Evolutionary conservation across 164 flowering plant species (phyloP), one percentile per base, ranked within the genome.

Genomic region (Kalanchoe fedtschenkoi): DNA sequence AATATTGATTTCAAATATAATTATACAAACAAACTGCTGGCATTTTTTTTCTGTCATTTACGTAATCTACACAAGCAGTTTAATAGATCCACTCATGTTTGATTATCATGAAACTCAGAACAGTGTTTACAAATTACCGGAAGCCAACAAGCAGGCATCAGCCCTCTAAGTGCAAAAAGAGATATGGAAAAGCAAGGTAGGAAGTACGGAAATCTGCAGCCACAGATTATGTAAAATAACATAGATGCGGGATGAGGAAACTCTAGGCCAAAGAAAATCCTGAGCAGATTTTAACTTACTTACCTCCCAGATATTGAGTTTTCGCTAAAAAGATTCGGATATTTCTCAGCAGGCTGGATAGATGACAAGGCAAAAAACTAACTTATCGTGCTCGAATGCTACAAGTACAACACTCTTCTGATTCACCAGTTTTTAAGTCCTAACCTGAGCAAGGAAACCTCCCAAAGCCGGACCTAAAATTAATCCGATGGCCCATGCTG

Each of bases 401-500:
- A 47, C 14, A 47, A 47, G 30, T 14, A 47, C 0, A 47, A 47
- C 14, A 11, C 14, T 47, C 0, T 47, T 24, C 24, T 10, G 24
- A 1, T 6, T 47, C 2, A 0, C 14, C 15, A 21, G 29, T 22
- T 42, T 2, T 11, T 24, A n/a, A n/a, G n/a, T 2, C 21, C 28
- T 19, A 19, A 71, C 74, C 74, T 65, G 75, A 13, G 75, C 68
- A n/a, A 72, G 68, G 38, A 61, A 72, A 19, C 75, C 75, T 56
- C 75, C 75, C 38, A 72, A n/a, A 60, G 75, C 68, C 4, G 75
- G 75, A 17, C 75, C 75, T 32, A 72, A 37, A 17, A 77, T 58
- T 46, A 77, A 34, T 55, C 78, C 78, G 24, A 75, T 68, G 56
- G 78, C 81, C 62, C 81, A 43, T 28, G 81, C 63, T 33, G 78